Percentiles rank a stretch among this genome's conserved stretches.
These are phyloP conservation scores for Boletus coccyginus DNA, from an alignment of 768 basidiomycete species.

Conservation along the genomic window DNA sequence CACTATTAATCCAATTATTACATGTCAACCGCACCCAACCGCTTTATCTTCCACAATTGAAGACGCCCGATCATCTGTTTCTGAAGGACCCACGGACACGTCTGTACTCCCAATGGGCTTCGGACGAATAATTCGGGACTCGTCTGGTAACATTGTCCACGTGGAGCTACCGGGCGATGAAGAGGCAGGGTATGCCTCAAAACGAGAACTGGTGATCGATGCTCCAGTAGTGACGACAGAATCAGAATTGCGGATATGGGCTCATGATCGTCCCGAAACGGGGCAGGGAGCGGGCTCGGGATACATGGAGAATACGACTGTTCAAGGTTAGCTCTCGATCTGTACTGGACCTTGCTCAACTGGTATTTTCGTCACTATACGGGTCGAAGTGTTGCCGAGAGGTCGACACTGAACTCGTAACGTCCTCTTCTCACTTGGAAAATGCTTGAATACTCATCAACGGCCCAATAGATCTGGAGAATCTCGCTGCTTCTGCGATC, in stretches of 20 bases:
- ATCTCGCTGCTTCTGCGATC: conserved; percentile 47
- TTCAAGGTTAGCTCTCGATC: conserved; percentile 36
- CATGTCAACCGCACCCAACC: neutral
- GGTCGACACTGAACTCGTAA: conserved; percentile 1
- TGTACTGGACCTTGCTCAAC: neutral
- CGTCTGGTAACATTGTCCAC: conserved; percentile 67
- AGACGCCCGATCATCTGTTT: neutral
- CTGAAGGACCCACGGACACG: conserved; percentile 19
- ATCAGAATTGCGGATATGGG: conserved; percentile 22
- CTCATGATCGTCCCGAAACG: neutral
- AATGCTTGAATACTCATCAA: conserved; percentile 10
- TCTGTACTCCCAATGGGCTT: conserved; percentile 55
- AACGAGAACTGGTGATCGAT: conserved; percentile 40
- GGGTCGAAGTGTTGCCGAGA: neutral
- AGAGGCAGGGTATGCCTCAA: conserved; percentile 26
- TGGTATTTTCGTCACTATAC: neutral
- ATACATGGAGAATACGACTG: neutral
- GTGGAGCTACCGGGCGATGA: conserved; percentile 62
- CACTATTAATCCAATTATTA: neutral
- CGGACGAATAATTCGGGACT: conserved; percentile 82
- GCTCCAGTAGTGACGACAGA: conserved; percentile 21
- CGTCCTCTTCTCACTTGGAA: neutral
- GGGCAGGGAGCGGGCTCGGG: neutral
- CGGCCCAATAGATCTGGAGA: conserved; percentile 57
- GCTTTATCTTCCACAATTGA: neutral